Evolutionary conservation across 2,329 filamentous ascomycete genomes (phyloP), one percentile per base, ranked within the genome.

Genomic region (Clonostachys sp.): DNA sequence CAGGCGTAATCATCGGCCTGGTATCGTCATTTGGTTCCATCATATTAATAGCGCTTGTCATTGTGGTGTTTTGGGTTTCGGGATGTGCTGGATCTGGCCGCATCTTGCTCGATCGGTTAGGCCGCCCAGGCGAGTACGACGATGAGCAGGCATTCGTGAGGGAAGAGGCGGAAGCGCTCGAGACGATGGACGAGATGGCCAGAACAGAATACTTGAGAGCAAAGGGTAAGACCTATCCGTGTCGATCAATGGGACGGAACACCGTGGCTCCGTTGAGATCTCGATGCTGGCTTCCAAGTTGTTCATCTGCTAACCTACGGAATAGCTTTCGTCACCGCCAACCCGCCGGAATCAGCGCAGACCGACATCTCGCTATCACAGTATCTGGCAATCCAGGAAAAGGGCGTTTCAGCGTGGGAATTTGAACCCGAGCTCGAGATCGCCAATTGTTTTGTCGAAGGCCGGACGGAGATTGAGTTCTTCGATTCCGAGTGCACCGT

Each of bases 381-480:
- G 65, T 97, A 96, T 65, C 80, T 99, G 50, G 94, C 94, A 40
- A 99, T 99, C 55, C 94, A 99, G 72, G 94, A 99, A 73, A 99
- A 99, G 68, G 94, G 94, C 45, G 92, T 99, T n/a, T 96, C 94
- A 6, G 94, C 94, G 7, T 99, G 94, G 94, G 94, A 99, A 66
- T 99, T 99, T 61, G 94, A 97, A 66, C 94, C 94, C n/a, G 94
- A 99, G 67, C 73, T 97, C 35, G 94, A 99, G 68, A 96, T 97
- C 56, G 94, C 94, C 56, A 97, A 97, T 68, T 99, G 94, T 68
- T 99, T 99, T 63, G 94, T 99, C 53, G 92, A 99, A 69, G 92
- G 75, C 39, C 83, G 94, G 55, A 99, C 94, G 12, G 94, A 99
- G 67, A 96, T 99, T 53, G 94, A 99, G 65, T 99, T 99, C 71